A percentile compares a stretch with the other conserved stretches of the same genome.
Evolutionary conservation across 2,329 filamentous ascomycete species (phyloP).

Genomic region (Grosmannia clavigera): DNA sequence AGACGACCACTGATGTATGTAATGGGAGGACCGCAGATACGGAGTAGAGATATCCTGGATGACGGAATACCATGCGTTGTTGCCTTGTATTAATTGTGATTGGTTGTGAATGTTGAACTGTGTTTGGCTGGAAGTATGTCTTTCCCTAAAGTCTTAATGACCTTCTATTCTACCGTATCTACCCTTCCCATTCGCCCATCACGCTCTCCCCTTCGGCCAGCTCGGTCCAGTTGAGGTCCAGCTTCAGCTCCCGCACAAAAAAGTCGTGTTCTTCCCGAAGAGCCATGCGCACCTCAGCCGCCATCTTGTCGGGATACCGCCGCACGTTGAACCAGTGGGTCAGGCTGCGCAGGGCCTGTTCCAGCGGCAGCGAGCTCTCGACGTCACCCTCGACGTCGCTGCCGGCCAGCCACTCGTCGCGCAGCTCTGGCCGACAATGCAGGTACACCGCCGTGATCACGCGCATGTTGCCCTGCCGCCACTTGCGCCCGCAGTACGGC

Average conservation of each 20-base stretch:
- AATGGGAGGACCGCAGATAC: not conserved
- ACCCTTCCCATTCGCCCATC: slow-evolving; percentile 13
- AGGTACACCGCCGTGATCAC: slow-evolving; percentile 96
- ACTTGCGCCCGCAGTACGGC: slow-evolving; percentile 94
- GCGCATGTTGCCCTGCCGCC: slow-evolving; percentile 96
- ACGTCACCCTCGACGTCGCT: slow-evolving; percentile 88
- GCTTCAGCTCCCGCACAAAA: slow-evolving; percentile 61
- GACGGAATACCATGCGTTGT: not conserved
- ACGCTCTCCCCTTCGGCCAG: slow-evolving; percentile 20
- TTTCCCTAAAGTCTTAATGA: too few relatives aligned
- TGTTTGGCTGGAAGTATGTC: too few relatives aligned
- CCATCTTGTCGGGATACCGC: slow-evolving; percentile 69
- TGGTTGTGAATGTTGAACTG: too few relatives aligned
- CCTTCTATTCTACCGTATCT: not conserved
- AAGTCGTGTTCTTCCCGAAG: slow-evolving; percentile 67
- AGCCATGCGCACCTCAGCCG: slow-evolving; percentile 39
- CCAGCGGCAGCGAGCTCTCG: slow-evolving; percentile 80
- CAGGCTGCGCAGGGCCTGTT: slow-evolving; percentile 77
- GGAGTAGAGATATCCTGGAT: not conserved
- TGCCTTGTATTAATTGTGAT: not conserved
- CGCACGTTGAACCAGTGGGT: slow-evolving; percentile 93
- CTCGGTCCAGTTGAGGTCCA: slow-evolving; percentile 43
- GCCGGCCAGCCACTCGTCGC: slow-evolving; percentile 90
- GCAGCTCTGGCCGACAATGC: slow-evolving; percentile 80
- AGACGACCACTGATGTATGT: not conserved